Conservation (phyloP, 2,329 filamentous ascomycete genomes). For the Aspergillus unguis region DNA sequence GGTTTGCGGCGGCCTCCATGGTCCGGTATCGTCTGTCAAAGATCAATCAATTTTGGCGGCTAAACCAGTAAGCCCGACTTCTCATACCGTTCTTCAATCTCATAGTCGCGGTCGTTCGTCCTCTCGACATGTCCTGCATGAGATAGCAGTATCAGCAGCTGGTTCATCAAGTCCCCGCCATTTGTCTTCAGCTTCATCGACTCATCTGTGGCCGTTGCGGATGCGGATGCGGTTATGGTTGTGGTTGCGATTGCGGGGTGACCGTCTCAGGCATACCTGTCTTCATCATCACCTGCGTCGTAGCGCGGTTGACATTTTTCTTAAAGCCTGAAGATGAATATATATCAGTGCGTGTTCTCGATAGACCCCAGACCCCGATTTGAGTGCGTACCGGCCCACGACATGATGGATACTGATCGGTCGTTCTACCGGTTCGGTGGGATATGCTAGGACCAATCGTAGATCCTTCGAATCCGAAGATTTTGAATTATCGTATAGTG, state of each 20-base stretch:
- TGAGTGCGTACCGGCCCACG: slow-evolving; percentile 61
- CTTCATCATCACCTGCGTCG: slow-evolving; percentile 99
- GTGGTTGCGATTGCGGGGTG: too few species aligned
- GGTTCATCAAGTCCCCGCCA: not conserved
- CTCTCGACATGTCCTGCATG: slow-evolving; percentile 84
- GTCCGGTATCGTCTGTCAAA: slow-evolving; percentile 78
- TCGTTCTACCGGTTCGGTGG: not conserved
- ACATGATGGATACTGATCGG: slow-evolving; percentile 52
- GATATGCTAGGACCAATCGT: not conserved
- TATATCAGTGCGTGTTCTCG: slow-evolving; percentile 5
- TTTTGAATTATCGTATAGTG: not conserved
- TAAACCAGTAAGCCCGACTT: not conserved
- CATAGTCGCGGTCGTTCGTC: slow-evolving; percentile 97
- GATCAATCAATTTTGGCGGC: slow-evolving; percentile 17
- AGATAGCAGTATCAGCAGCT: slow-evolving; percentile 3
- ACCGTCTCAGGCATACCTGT: slow-evolving; percentile 58
- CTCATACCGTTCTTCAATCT: slow-evolving; percentile 82
- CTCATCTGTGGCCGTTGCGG: slow-evolving; percentile 3
- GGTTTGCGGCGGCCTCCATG: slow-evolving; percentile 90
- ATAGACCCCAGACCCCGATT: not conserved
- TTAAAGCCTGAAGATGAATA: slow-evolving; percentile 66
- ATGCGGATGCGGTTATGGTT: slow-evolving; percentile 13
- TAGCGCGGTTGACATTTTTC: slow-evolving; percentile 97
- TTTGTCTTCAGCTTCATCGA: not conserved
- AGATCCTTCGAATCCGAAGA: not conserved